Evolutionary conservation across 2,329 filamentous ascomycete genomes (phyloP), one percentile per base, ranked within the genome.

Genomic region (Helotiales sp.): DNA sequence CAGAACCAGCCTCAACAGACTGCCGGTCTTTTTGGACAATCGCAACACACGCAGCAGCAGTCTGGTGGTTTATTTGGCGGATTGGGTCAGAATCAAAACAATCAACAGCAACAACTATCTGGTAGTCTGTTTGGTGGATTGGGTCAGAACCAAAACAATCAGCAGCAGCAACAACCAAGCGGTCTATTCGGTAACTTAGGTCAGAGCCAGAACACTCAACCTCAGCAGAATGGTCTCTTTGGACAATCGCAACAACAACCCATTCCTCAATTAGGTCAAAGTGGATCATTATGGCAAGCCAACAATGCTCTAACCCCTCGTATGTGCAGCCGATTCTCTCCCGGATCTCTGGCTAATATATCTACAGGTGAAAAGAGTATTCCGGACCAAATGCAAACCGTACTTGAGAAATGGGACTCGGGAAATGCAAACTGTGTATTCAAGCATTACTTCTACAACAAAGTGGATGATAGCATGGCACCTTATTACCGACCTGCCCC

Each of bases 361-460:
- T 66, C 11, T 24, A 26, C 69, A 88, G 87, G 84, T 72, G 90
- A 93, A 76, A 93, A 93, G 77, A 87, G 89, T 57, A 86, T 94
- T 52, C 84, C 88, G 22, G 89, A 93, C 65, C 92, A 95, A 78
- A 91, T 94, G 78, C 83, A 85, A 68, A 83, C 88, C 28, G 84
- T 96, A 47, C 82, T 87, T 61, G 83, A 87, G 68, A 93, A 94
- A 80, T 96, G 92, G 92, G 85, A 91, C 69, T 89, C 91, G 0
- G 79, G 84, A 28, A 86, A 84, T 77, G 84, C 87, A 24, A 88
- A 87, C 76, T 93, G 91, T 74, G 87, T 86, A 30, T 93, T 96
- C 81, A 91, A 93, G 78, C 84, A 91, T 76, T 95, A 95, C 82
- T 93, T 96, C 78, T 96, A 96, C 84, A 96, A 96, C 80, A 89